These are phyloP conservation scores for Boletus barrowsii DNA, from an alignment of 768 basidiomycete species.

Conservation along the genomic window DNA sequence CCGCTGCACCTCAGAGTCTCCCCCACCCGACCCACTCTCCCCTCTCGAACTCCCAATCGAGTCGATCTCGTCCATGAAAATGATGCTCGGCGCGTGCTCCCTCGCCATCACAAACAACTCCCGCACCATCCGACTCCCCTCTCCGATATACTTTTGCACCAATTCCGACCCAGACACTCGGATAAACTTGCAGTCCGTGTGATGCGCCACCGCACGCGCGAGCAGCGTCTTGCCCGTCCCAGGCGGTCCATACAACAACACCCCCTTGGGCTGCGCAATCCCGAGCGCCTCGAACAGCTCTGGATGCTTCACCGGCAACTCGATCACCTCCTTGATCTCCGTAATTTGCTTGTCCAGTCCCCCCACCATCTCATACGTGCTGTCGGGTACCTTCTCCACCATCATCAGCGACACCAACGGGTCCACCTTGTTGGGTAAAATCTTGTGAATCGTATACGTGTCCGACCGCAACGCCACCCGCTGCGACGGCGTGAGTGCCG, in stretches of 20 bases:
- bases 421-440: conserved; percentile 96
- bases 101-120: conserved; percentile 98
- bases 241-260: conserved; percentile 91
- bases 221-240: conserved; percentile 96
- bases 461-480: conserved; percentile 96
- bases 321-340: conserved; percentile 99
- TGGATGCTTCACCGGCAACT: conserved; percentile 95
- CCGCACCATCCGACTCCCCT: conserved; percentile 94
- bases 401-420: conserved; percentile 99
- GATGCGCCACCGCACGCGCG: conserved; percentile 93
- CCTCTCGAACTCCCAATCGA: conserved; percentile 93
- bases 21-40: conserved; percentile 71
- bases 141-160: conserved; percentile 98
- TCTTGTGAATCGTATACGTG: conserved; percentile 94
- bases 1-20: conserved; percentile 86
- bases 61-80: conserved; percentile 99
- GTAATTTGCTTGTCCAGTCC: conserved; percentile 98
- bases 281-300: conserved; percentile 95
- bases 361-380: conserved; percentile 99
- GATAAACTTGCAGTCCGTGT: conserved; percentile 98
- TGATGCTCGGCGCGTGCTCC: conserved; percentile 96
- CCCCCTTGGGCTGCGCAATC: conserved; percentile 96
- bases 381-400: conserved; percentile 99
- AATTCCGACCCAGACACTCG: conserved; percentile 91
- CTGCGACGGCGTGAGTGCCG: conserved; percentile 74